These are phyloP conservation scores for Mortierella claussenii DNA, from an alignment of 192 early-diverging fungal species.

Conservation along the genomic window DNA sequence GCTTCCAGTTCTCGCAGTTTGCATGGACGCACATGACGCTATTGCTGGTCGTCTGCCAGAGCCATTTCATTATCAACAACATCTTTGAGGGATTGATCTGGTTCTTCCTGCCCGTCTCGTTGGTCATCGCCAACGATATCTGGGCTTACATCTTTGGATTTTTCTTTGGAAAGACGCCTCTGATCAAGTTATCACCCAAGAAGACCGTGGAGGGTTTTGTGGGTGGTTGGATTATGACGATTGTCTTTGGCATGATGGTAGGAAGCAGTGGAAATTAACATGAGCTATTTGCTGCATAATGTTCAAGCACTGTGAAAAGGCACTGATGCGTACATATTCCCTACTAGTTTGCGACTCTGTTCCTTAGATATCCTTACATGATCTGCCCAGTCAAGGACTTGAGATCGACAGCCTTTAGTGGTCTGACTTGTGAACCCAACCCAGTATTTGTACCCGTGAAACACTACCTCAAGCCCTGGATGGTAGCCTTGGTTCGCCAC, in stretches of 20 bases:
- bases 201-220: conserved; percentile 99
- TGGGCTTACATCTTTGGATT: conserved; percentile 96
- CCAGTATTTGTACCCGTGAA: conserved; percentile 62
- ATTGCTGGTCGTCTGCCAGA: conserved; percentile 90
- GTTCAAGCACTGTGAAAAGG: not conserved
- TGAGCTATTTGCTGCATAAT: too few relatives aligned
- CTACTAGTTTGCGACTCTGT: conserved; percentile 57
- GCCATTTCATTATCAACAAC: conserved; percentile 97
- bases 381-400: conserved; percentile 69
- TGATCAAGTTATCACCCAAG: conserved; percentile 94
- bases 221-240: conserved; percentile 86
- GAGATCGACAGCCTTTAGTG: conserved; percentile 57
- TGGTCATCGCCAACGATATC: conserved; percentile 96
- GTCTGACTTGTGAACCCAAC: conserved; percentile 63
- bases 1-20: conserved; percentile 96
- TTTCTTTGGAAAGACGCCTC: conserved; percentile 90
- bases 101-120: conserved; percentile 90
- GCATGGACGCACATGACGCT: conserved; percentile 98
- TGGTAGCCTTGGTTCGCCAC: conserved; percentile 40
- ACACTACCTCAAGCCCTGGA: conserved; percentile 55
- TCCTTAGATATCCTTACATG: conserved; percentile 66
- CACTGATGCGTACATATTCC: not conserved
- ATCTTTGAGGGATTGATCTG: conserved; percentile 98
- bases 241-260: conserved; percentile 86
- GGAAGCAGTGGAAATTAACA: conserved; percentile 20